phyloP scores from a whole-genome alignment of 2,329 filamentous ascomycete genomes.

The Plectosphaerella sp. region DNA sequence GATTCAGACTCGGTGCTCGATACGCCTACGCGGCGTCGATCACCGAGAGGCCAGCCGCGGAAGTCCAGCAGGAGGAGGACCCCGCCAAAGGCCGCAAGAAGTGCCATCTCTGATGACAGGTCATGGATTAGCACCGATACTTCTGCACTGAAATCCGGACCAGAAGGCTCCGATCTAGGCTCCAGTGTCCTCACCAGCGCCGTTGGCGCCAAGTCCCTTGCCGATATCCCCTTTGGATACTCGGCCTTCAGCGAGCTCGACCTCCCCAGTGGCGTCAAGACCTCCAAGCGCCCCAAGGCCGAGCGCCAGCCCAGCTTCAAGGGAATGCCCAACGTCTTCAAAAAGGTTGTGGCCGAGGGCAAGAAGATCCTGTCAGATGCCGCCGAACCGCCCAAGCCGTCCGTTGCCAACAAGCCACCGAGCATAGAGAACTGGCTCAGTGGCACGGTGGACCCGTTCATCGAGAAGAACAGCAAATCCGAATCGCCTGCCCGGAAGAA shows the following conservation, averaged over 20 bases:
- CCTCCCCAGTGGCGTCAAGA: conserved; percentile 43
- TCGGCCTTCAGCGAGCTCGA: conserved; percentile 65
- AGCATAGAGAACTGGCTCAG: conserved; percentile 65
- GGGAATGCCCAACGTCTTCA: conserved; percentile 57
- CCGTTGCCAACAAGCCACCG: conserved; percentile 49
- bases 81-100: conserved; percentile 1
- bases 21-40: conserved; percentile 26
- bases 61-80: conserved; percentile 6
- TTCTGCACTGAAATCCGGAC: conserved; percentile 11
- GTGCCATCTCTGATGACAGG: conserved; percentile 14
- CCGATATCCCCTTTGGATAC: conserved; percentile 59
- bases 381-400: conserved; percentile 49
- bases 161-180: conserved; percentile 26
- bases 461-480: conserved; percentile 32
- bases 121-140: conserved; percentile 21
- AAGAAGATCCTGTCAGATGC: conserved; percentile 62
- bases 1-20: conserved; percentile 29
- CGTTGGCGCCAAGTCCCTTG: conserved; percentile 43
- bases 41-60: conserved; percentile 5
- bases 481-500: conserved; percentile 20
- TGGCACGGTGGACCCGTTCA: conserved; percentile 58
- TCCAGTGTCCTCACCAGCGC: conserved; percentile 28
- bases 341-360: conserved; percentile 59
- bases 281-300: conserved; percentile 36
- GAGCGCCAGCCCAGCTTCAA: conserved; percentile 55